Evolutionary conservation across 371 early-diverging fungal genomes (phyloP).

Genomic region (Lichtheimia ramosa): DNA sequence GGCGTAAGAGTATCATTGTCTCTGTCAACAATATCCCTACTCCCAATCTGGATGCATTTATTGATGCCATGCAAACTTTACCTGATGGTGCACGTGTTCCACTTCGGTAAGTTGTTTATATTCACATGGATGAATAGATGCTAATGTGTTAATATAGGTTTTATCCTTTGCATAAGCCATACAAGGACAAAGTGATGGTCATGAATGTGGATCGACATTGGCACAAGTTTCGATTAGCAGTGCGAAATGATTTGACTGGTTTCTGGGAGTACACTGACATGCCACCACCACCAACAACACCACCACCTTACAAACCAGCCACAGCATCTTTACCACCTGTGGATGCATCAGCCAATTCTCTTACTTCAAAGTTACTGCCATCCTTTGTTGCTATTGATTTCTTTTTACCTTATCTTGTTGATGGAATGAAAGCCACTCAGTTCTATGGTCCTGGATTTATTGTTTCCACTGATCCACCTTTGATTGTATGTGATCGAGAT

Average conservation of each 20-base stretch:
- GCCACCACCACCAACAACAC: conserved; percentile 55
- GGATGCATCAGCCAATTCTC: conserved; percentile 49
- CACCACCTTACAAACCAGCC: conserved; percentile 45
- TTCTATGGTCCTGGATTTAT: conserved; percentile 75
- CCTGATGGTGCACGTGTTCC: conserved; percentile 82
- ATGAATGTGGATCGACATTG: conserved; percentile 84
- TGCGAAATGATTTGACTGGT: conserved; percentile 78
- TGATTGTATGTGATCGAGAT: conserved; percentile 76
- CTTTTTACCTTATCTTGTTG: conserved; percentile 67
- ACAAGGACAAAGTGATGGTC: conserved; percentile 73
- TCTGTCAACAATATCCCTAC: conserved; percentile 73
- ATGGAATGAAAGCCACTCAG: conserved; percentile 66
- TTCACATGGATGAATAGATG: background rate
- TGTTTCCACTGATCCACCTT: conserved; percentile 65
- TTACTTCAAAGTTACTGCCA: conserved; percentile 63
- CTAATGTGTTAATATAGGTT: conserved; percentile 26
- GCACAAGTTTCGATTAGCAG: conserved; percentile 73
- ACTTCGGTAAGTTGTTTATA: conserved; percentile 32
- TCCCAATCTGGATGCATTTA: conserved; percentile 76
- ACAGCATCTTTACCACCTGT: conserved; percentile 62
- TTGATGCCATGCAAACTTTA: conserved; percentile 61
- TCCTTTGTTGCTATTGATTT: conserved; percentile 73
- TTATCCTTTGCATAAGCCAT: conserved; percentile 66
- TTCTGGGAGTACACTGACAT: conserved; percentile 80
- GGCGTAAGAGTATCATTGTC: conserved; percentile 67